Evolutionary conservation across 2,329 filamentous ascomycete genomes (phyloP), one percentile per base, ranked within the genome.

Genomic region (Paraphoma chrysanthemicola): DNA sequence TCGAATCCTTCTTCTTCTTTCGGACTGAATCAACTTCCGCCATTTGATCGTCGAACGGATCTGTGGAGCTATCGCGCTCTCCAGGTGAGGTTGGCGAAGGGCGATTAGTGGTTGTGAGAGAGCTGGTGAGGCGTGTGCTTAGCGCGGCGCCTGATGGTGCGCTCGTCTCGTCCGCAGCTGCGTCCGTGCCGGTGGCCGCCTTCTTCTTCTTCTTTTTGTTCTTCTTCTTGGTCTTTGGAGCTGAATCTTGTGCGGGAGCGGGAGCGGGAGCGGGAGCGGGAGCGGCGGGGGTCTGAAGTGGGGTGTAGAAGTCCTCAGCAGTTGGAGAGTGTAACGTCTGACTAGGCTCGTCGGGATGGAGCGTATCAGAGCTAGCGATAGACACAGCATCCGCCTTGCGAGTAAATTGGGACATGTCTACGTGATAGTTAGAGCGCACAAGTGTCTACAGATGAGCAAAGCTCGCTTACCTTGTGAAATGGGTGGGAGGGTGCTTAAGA

Each of bases 141-240:
- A 4, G 39, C 11, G 39, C 12, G 16, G 11, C 39, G 16, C 12
- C 16, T 8, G 16, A 16, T 14, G 39, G 39, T 42, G 11, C 12
- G 16, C 8, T 42, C 11, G 10, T n/a, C 39, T 17, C n/a, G 12
- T 11, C n/a, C 10, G 12, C 11, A 16, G 8, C 39, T 9, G 6
- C 39, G 14, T 28, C 16, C 23, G 45, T 38, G 44, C 16, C 16
- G 4, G 51, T 14, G 14, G 44, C 31, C 30, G 60, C 65, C 78
- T 82, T 82, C 75, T 82, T 82, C 64, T 73, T 75, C 38, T 66
- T 68, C 43, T 62, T 68, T 12, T 64, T 69, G 45, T 68, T 66
- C 57, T 71, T 70, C 52, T 68, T 69, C 51, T 63, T 66, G 43
- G 56, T 54, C 41, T 60, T 59, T 8, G 53, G 39, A n/a, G 56